Evolutionary conservation across 148 eudicot species (phyloP).

Genomic region (Heliamphora exappendiculata): DNA sequence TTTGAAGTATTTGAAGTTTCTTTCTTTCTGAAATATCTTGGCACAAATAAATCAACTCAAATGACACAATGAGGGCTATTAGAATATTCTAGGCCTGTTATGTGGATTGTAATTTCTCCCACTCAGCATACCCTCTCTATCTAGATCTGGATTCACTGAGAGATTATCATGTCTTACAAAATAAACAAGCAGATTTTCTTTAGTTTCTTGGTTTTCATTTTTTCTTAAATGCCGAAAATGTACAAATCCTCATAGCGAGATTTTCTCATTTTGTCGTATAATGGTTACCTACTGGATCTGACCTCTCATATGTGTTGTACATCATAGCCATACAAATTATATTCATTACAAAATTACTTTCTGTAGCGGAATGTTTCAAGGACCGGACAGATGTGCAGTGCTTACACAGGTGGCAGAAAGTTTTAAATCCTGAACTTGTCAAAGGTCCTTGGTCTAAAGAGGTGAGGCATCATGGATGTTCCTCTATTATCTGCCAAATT

Average conservation of each 20-base stretch:
- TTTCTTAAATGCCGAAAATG: neutral
- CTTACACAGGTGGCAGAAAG: slow-evolving; percentile 98
- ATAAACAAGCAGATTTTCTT: neutral
- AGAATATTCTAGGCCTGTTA: neutral
- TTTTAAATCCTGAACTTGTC: slow-evolving; percentile 87
- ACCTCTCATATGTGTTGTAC: neutral
- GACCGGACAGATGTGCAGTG: slow-evolving; percentile 96
- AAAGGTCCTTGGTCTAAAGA: slow-evolving; percentile 99
- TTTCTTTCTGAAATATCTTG: neutral
- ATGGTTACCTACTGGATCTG: neutral
- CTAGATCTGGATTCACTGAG: neutral
- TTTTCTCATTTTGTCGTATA: neutral
- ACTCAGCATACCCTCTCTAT: neutral
- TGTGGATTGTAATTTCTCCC: neutral
- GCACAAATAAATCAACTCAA: neutral
- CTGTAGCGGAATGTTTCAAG: slow-evolving; percentile 88
- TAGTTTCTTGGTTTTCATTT: neutral
- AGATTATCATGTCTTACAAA: neutral
- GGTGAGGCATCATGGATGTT: slow-evolving; percentile 31
- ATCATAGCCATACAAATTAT: neutral
- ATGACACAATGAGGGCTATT: neutral
- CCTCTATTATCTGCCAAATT: neutral
- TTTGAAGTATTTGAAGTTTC: neutral
- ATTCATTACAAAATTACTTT: slow-evolving; percentile 12
- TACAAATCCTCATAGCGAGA: neutral